Evolutionary conservation across 2,329 filamentous ascomycete genomes (phyloP).

Genomic region (Neonectria faginata): DNA sequence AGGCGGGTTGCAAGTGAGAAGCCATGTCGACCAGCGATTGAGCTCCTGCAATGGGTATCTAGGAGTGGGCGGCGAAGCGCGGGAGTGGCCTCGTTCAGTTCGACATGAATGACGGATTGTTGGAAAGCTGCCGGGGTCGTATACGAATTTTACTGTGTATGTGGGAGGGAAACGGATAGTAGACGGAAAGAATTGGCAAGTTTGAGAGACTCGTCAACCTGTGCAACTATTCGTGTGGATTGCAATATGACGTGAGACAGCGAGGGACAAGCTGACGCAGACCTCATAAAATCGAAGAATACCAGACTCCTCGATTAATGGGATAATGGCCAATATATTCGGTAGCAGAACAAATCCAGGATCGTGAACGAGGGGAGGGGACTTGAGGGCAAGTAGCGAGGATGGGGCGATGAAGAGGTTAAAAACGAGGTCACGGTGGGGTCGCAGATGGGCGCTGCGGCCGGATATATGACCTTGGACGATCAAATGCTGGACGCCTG

Average conservation of each 20-base stretch:
- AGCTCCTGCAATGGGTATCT: constrained; percentile 35
- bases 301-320: constrained; percentile 40
- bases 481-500: constrained; percentile 37
- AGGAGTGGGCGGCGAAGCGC: constrained; percentile 45
- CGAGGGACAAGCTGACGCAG: constrained; percentile 23
- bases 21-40: constrained; percentile 56
- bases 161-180: neutral
- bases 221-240: neutral
- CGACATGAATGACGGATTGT: constrained; percentile 41
- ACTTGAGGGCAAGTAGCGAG: constrained; percentile 23
- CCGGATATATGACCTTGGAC: constrained; percentile 44
- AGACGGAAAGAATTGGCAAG: neutral
- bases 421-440: constrained; percentile 41
- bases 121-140: constrained; percentile 15
- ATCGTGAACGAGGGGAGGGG: constrained; percentile 34
- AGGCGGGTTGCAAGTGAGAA: constrained; percentile 48
- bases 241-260: constrained; percentile 15
- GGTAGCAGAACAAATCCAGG: constrained; percentile 12
- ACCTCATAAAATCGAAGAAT: constrained; percentile 37
- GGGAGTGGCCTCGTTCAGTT: constrained; percentile 34
- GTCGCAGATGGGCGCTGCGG: constrained; percentile 39
- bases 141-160: constrained; percentile 20
- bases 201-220: constrained; percentile 6
- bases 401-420: constrained; percentile 37
- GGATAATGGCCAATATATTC: constrained; percentile 5